Base-by-base conservation (phyloP, 2,329 filamentous ascomycete genomes). In the Pyrenophora seminiperda region DNA sequence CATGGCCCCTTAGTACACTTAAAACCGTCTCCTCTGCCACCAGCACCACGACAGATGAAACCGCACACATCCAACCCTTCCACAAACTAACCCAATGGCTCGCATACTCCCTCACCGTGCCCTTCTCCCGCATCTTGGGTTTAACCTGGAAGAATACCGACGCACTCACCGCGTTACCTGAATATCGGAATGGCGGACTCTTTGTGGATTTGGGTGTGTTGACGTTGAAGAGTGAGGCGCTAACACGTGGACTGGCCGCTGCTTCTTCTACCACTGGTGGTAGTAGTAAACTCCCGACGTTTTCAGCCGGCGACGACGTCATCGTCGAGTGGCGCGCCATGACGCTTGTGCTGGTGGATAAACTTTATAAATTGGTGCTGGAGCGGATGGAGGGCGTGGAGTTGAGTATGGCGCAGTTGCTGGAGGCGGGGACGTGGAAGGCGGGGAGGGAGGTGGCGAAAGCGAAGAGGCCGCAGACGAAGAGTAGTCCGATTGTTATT, bases 401-500 rank as follows among this genome's bases (percentile, higher is more conserved):
- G 50, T 75, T 97, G 69, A 89, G 80, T 19, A 76, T 97, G 63
- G 85, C 91, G 10, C 93, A 97, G 73, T 82, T 97, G 75, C 79
- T 97, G 7, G 93, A 97, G 73, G 93, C 92, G 5, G 93, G 93
- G 27, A 96, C 90, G 66, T 97, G 93, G 92, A 97, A 97, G 86
- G 56, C 59, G 17, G 65, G 65, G 1, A 37, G 65, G 10, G 64
- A 67, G 33, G 51, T 63, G 17, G 64, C 65, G 10, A 59, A 57
- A 33, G 52, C 58, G 52, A 54, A 54, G 18, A 50, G 65, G 15
- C 65, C 65, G 1, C 14, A 53, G 22, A 67, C 62, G 1, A 68
- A 67, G 41, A 60, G 58, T 14, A 68, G 65, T 41, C 65, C 65
- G 2, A 67, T 68, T 27, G 52, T 68, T 6, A 66, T 68, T 36